phyloP scores from a whole-genome alignment of 306 rosid genomes.

The Citrullus colocynthis region DNA sequence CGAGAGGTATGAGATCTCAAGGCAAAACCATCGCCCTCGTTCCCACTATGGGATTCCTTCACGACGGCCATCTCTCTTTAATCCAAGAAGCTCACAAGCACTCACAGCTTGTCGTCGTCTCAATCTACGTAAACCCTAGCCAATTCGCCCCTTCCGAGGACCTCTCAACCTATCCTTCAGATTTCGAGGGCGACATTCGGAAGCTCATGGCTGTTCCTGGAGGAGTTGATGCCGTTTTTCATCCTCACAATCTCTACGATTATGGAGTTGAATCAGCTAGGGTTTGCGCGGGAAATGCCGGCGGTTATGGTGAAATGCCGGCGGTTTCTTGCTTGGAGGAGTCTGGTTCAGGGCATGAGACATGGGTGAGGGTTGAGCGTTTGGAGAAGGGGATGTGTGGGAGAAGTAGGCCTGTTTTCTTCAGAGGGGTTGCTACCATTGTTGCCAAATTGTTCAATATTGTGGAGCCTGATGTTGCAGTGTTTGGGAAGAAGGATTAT shows the following conservation, averaged over 20 bases:
- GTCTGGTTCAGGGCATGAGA: constrained; percentile 51
- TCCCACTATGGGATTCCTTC: constrained; percentile 94
- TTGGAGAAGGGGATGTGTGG: constrained; percentile 84
- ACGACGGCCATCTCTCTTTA: constrained; percentile 66
- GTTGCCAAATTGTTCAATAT: constrained; percentile 76
- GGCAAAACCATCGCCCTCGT: constrained; percentile 51
- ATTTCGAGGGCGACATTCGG: constrained; percentile 47
- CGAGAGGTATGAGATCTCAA: constrained; percentile 57
- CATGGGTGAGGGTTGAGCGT: constrained; percentile 70
- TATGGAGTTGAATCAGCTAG: constrained; percentile 15
- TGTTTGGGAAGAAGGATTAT: constrained; percentile 93
- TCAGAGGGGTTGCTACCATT: constrained; percentile 81
- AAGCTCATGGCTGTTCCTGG: constrained; percentile 50
- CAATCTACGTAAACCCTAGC: constrained; percentile 79
- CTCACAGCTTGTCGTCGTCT: constrained; percentile 42
- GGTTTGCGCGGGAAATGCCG: background rate
- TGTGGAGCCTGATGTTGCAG: constrained; percentile 78
- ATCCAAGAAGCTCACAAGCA: constrained; percentile 39
- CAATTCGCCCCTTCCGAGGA: constrained; percentile 84
- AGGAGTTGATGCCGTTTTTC: constrained; percentile 62
- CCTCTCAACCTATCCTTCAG: constrained; percentile 81
- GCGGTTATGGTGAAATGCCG: background rate
- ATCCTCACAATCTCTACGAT: constrained; percentile 56
- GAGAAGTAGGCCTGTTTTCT: constrained; percentile 65
- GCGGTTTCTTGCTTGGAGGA: constrained; percentile 52